phyloP scores from a whole-genome alignment of 83 land plant genomes.

The Picea engelmannii region DNA sequence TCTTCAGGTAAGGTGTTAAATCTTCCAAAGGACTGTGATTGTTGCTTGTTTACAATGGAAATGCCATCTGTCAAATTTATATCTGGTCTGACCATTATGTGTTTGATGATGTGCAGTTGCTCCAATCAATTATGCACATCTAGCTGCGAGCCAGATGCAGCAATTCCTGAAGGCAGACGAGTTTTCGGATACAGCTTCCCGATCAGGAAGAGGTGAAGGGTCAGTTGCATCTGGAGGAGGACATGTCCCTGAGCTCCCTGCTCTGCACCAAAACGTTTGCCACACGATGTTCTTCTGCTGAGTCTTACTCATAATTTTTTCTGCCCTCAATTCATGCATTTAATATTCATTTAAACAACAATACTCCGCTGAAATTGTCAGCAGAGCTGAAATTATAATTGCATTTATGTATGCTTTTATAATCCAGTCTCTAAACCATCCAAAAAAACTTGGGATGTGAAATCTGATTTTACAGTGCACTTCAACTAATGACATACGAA shows the following conservation, averaged over 20 bases:
- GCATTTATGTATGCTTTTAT: no score
- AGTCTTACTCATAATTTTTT: not conserved
- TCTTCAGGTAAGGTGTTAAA: slow-evolving; percentile 49
- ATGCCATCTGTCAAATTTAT: not conserved
- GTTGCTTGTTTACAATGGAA: not conserved
- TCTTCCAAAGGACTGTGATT: not conserved
- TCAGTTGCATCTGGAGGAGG: slow-evolving; percentile 29
- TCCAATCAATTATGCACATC: slow-evolving; percentile 68
- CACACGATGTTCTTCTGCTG: slow-evolving; percentile 77
- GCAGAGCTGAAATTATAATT: no score
- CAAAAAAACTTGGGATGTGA: no score
- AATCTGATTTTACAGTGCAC: no score
- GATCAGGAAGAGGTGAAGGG: slow-evolving; percentile 34
- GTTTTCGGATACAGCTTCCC: slow-evolving; percentile 39
- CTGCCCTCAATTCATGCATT: no score
- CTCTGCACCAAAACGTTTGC: slow-evolving; percentile 43
- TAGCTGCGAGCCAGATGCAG: slow-evolving; percentile 61
- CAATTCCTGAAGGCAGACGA: slow-evolving; percentile 63
- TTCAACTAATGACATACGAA: no score
- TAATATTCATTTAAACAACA: no score
- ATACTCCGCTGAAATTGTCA: no score
- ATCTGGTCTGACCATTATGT: not conserved
- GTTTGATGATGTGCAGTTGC: slow-evolving; percentile 46
- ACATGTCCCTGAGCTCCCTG: slow-evolving; percentile 57
- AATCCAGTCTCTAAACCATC: no score